Percentiles rank a stretch among this genome's conserved stretches.
These are phyloP conservation scores for Xenosphaeropsis pyriputrescens DNA, from an alignment of 2,329 filamentous ascomycete genomes.

Conservation along the genomic window DNA sequence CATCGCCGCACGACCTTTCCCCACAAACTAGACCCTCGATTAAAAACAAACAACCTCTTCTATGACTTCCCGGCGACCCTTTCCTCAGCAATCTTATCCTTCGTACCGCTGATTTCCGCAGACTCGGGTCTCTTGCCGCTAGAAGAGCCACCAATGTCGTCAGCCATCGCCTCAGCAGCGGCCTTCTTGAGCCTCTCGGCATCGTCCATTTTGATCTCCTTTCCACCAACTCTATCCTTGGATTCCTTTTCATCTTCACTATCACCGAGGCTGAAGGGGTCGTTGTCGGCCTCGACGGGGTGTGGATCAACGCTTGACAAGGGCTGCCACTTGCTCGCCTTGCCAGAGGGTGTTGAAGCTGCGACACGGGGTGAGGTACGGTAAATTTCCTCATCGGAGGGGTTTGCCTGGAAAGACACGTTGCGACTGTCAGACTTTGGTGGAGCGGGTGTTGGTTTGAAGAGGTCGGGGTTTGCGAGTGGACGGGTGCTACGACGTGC, in stretches of 20 bases:
- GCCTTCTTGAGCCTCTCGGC: constrained; percentile 49
- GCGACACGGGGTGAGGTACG: constrained; percentile 42
- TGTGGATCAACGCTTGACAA: constrained; percentile 72
- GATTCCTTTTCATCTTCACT: constrained; percentile 82
- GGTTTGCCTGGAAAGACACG: constrained; percentile 39
- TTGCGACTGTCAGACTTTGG: constrained; percentile 26
- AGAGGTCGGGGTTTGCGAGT: constrained; percentile 63
- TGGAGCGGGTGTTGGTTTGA: constrained; percentile 45
- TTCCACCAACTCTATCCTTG: constrained; percentile 36
- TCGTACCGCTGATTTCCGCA: constrained; percentile 13
- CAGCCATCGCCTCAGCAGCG: constrained; percentile 31
- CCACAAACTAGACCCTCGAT: no score
- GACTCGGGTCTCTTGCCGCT: constrained; percentile 12
- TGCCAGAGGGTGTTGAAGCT: constrained; percentile 34
- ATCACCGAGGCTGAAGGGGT: constrained; percentile 92
- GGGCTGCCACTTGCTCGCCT: constrained; percentile 94
- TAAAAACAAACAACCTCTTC: background rate
- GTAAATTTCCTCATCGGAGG: constrained; percentile 65
- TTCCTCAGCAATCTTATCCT: constrained; percentile 9
- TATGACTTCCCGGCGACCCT: constrained; percentile 10
- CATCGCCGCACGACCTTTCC: no score
- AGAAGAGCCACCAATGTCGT: constrained; percentile 19
- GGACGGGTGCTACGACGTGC: constrained; percentile 45
- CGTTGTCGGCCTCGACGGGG: constrained; percentile 80
- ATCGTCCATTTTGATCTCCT: constrained; percentile 38